Evolutionary conservation across 495 filamentous ascomycete species (phyloP), one percentile per base, ranked within the genome.

Genomic region (Penicillium angulare): DNA sequence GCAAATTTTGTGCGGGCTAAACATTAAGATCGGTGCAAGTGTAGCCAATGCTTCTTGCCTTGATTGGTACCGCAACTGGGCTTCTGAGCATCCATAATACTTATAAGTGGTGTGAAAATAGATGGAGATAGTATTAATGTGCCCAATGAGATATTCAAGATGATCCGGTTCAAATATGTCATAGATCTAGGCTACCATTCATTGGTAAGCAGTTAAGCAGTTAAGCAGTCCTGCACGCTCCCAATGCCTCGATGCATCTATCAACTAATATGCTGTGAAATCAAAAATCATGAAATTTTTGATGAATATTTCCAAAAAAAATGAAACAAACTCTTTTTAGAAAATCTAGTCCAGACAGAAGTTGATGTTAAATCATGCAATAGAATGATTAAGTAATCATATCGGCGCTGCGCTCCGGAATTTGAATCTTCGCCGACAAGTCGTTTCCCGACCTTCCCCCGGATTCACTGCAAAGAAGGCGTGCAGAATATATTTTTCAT

Each of bases 1-100:
- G 72, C 90, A 95, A 74, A 96, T 96, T 33, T 65, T 96, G n/a
- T 92, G 86, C 27, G 91, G 91, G 7, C 77, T 88, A 60, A 83
- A 88, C 44, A 85, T 95, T 47, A 91, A 88, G 72, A 90, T 89
- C 9, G 86, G 86, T 26, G 88, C 91, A 0, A 91, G 87, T 52
- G 90, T 96, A 33, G 88, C 87, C 3, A 96, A 96, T 65, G 81
- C 85, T 1, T 84, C 81, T 54, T 91, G 89, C 60, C 73, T 96
- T 56, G 87, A 86, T 36, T 95, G 88, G 87, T 96, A 92, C 67
- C 78, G 81, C 47, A 66, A 74, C 46, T 96, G 91, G 91, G 80
- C 82, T 22, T 57, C 53, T 46, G 62, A 69, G 44, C 58, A 78
- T 47, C 40, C 66, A 5, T 77, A 54, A 61, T 17, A 26, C 13